These are phyloP conservation scores for Botryotinia globosa DNA, from an alignment of 2,329 filamentous ascomycete genomes.

Conservation along the genomic window DNA sequence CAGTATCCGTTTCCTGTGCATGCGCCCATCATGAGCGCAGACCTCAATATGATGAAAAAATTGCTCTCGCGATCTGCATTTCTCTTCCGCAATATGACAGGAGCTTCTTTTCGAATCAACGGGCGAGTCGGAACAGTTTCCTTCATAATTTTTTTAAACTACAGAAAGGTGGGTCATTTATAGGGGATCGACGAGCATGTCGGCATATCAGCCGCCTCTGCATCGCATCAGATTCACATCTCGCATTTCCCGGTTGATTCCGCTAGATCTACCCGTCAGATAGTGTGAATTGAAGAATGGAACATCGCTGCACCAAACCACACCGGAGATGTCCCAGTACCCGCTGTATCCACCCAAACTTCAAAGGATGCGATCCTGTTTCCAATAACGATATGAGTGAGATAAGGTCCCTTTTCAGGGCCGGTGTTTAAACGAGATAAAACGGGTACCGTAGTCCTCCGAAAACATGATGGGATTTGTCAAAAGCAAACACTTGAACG, in stretches of 20 bases:
- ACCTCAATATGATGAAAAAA: background rate
- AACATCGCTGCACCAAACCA: background rate
- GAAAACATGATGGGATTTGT: background rate
- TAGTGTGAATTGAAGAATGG: background rate
- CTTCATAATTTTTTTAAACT: background rate
- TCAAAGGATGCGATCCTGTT: background rate
- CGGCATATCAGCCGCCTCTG: background rate
- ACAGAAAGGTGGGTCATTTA: background rate
- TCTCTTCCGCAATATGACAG: background rate
- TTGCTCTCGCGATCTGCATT: background rate
- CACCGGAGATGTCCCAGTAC: background rate
- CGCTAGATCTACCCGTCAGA: background rate
- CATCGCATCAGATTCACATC: background rate
- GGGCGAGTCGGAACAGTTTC: background rate
- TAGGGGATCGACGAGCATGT: background rate
- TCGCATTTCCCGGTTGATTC: background rate
- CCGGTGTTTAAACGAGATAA: background rate
- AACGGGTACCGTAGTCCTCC: background rate
- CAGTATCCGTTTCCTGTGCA: background rate
- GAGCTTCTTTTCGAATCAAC: background rate
- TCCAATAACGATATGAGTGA: background rate
- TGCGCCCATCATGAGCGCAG: background rate
- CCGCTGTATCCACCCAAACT: background rate
- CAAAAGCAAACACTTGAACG: slow-evolving; percentile 7
- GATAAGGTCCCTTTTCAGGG: background rate